Conservation (phyloP, 257 asterid genomes). For the Fraxinus quadrangulata region DNA sequence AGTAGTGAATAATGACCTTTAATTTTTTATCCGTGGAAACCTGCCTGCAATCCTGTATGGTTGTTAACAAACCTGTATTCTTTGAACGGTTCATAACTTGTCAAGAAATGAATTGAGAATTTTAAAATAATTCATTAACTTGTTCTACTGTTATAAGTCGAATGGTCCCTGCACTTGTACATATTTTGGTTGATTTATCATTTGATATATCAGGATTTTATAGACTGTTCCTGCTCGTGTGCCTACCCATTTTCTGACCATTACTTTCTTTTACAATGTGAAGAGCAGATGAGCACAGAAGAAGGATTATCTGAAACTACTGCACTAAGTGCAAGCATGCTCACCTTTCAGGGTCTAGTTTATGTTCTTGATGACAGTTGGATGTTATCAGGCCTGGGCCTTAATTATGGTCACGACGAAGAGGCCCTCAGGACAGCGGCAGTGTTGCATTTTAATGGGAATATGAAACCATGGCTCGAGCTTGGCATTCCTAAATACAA, state of each 20-base stretch:
- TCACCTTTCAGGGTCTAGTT: constrained; percentile 68
- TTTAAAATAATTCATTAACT: background rate
- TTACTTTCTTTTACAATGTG: constrained; percentile 27
- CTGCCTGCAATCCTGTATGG: background rate
- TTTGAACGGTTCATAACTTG: background rate
- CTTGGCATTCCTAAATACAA: constrained; percentile 82
- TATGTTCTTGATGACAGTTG: constrained; percentile 71
- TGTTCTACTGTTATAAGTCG: background rate
- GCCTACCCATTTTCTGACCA: constrained; percentile 23
- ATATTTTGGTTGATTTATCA: constrained; percentile 7
- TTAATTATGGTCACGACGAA: constrained; percentile 57
- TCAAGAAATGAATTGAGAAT: background rate
- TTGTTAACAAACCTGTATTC: background rate
- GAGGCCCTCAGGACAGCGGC: constrained; percentile 59
- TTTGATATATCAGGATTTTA: constrained; percentile 17
- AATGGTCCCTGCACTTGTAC: background rate
- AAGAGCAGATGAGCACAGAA: constrained; percentile 48
- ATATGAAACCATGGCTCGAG: constrained; percentile 99
- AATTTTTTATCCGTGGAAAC: background rate
- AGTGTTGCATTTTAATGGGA: constrained; percentile 87
- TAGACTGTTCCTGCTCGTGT: background rate
- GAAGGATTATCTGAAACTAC: constrained; percentile 53
- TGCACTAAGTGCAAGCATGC: constrained; percentile 64
- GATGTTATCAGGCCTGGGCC: constrained; percentile 86
- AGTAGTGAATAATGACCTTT: background rate